Evolutionary conservation across 768 basidiomycete genomes (phyloP).

Genomic region (Tubosaeta sp.): DNA sequence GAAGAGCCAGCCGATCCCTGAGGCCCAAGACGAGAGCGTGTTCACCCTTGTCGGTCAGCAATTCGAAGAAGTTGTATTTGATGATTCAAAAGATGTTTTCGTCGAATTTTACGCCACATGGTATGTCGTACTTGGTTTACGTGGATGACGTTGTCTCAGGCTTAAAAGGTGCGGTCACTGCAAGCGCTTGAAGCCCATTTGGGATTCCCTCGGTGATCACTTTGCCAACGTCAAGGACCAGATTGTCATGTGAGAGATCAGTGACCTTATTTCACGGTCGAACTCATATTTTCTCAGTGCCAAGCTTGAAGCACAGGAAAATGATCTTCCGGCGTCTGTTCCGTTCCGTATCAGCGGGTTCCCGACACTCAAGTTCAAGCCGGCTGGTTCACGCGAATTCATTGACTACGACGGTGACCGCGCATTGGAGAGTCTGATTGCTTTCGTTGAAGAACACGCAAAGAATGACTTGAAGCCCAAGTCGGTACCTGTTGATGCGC

Average conservation of each 20-base stretch:
- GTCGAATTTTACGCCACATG: slow-evolving; percentile 97
- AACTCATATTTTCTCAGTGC: slow-evolving; percentile 47
- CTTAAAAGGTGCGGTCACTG: slow-evolving; percentile 79
- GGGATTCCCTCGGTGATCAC: slow-evolving; percentile 87
- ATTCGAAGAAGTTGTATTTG: slow-evolving; percentile 82
- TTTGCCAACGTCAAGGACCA: slow-evolving; percentile 72
- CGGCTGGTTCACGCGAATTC: slow-evolving; percentile 81
- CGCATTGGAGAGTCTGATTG: slow-evolving; percentile 77
- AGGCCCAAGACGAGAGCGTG: slow-evolving; percentile 76
- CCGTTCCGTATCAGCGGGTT: slow-evolving; percentile 85
- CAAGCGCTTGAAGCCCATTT: slow-evolving; percentile 93
- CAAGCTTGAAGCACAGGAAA: slow-evolving; percentile 95
- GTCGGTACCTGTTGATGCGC: slow-evolving; percentile 18
- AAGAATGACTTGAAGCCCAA: slow-evolving; percentile 62
- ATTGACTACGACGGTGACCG: slow-evolving; percentile 93
- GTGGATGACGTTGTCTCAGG: background rate
- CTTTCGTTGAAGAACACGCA: slow-evolving; percentile 78
- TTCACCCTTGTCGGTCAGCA: slow-evolving; percentile 81
- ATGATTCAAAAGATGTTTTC: slow-evolving; percentile 91
- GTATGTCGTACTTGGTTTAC: slow-evolving; percentile 42
- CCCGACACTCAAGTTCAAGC: slow-evolving; percentile 97
- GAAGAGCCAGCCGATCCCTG: slow-evolving; percentile 88
- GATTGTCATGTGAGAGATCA: slow-evolving; percentile 63
- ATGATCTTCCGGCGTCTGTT: slow-evolving; percentile 86
- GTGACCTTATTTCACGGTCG: background rate